phyloP scores from a whole-genome alignment of 2,329 filamentous ascomycete genomes.

The Penicillium palitans region DNA sequence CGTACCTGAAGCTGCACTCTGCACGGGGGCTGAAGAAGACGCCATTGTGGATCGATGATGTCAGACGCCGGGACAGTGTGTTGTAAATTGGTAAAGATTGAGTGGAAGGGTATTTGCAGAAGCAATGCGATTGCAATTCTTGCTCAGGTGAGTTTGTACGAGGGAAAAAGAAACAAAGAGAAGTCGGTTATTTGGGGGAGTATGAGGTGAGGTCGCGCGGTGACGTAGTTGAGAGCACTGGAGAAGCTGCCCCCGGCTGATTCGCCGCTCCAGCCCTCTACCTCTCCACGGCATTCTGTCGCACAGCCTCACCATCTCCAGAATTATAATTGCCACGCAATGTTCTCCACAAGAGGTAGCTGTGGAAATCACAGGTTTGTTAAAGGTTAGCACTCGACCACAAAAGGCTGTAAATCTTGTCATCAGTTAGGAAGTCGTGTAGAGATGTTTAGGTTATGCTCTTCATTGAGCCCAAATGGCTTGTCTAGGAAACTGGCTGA shows the following conservation, averaged over 20 bases:
- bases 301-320: conserved; percentile 4
- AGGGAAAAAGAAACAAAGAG: conserved; percentile 11
- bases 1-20: conserved; percentile 26
- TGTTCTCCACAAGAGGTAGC: background rate
- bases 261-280: conserved; percentile 18
- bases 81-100: background rate
- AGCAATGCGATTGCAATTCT: conserved; percentile 18
- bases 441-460: background rate
- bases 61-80: conserved; percentile 16
- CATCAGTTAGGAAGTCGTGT: background rate
- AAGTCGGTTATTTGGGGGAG: conserved; percentile 17
- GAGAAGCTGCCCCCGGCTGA: conserved; percentile 29
- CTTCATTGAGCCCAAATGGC: background rate
- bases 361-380: background rate
- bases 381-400: background rate
- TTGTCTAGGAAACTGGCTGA: background rate
- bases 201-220: conserved; percentile 34
- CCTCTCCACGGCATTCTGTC: conserved; percentile 5
- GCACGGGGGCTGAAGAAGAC: conserved; percentile 18
- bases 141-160: conserved; percentile 8
- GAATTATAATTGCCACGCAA: background rate
- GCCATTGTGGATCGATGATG: conserved; percentile 32
- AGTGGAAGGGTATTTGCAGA: conserved; percentile 13
- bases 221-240: conserved; percentile 35
- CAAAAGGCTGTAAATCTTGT: background rate